Evolutionary conservation across 257 asterid species (phyloP).

Genomic region (Marsdenia floribunda): DNA sequence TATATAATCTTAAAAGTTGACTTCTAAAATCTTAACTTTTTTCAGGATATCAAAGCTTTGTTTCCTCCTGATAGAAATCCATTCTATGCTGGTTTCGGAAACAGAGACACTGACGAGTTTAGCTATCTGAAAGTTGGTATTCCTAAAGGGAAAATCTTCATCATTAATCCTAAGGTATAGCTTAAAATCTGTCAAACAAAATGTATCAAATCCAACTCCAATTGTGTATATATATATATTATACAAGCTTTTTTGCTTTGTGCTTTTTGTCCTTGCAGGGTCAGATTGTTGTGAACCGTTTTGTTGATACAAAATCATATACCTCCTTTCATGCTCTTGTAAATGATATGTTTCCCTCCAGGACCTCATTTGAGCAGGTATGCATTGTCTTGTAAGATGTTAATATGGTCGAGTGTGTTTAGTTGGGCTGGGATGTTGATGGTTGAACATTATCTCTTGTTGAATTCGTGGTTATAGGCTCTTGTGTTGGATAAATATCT

Average conservation of each 20-base stretch:
- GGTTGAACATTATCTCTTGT: neutral
- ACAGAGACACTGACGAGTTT: conserved; percentile 88
- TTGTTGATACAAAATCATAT: conserved; percentile 65
- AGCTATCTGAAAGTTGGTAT: conserved; percentile 95
- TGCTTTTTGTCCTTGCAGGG: conserved; percentile 46
- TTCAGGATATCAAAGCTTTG: conserved; percentile 69
- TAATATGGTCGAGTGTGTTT: neutral
- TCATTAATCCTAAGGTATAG: conserved; percentile 83
- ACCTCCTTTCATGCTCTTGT: conserved; percentile 62
- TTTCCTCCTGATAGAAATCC: conserved; percentile 83
- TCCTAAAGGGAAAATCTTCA: conserved; percentile 85
- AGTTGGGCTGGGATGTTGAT: neutral
- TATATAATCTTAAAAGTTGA: too few relatives aligned
- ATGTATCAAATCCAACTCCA: neutral
- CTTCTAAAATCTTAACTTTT: neutral
- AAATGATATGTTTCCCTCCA: conserved; percentile 75
- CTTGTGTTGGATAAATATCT: neutral
- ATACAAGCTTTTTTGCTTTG: neutral
- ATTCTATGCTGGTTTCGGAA: conserved; percentile 98
- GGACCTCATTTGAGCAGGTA: conserved; percentile 67
- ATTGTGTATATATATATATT: neutral
- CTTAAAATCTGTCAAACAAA: conserved; percentile 1
- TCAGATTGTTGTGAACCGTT: conserved; percentile 73
- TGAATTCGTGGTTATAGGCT: neutral
- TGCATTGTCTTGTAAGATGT: conserved; percentile 3